A percentile compares a stretch with the other conserved stretches of the same genome.
Evolutionary conservation across 805 yeast species (phyloP).

Genomic region (Grigorovia transvaalensis): DNA sequence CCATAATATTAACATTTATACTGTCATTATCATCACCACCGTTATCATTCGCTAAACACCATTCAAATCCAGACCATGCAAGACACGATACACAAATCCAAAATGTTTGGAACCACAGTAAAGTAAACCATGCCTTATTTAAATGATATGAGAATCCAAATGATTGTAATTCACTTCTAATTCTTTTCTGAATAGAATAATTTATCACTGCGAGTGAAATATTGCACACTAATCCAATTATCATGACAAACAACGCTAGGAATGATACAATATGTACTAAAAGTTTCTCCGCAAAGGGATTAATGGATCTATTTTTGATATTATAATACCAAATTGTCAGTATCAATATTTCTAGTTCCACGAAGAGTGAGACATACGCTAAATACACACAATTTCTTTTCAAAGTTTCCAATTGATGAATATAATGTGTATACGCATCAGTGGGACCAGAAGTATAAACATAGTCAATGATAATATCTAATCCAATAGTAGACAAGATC

Average conservation of each 20-base stretch:
- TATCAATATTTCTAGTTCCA: conserved; percentile 8
- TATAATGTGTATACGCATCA: conserved; percentile 3
- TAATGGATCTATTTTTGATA: conserved; percentile 18
- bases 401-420: conserved; percentile 4
- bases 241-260: conserved; percentile 14
- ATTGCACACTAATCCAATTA: conserved; percentile 13
- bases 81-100: conserved; percentile 16
- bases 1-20: conserved; percentile 1
- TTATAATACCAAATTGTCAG: conserved; percentile 20
- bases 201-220: conserved; percentile 13
- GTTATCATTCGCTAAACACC: conserved; percentile 21
- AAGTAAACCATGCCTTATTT: conserved; percentile 19
- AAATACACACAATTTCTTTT: conserved; percentile 13
- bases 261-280: conserved; percentile 19
- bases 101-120: conserved; percentile 15
- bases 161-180: conserved; percentile 15
- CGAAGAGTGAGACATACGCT: conserved; percentile 9
- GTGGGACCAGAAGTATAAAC: conserved; percentile 15
- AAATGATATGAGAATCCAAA: conserved; percentile 23
- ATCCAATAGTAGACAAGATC: conserved; percentile 15
- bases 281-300: conserved; percentile 13
- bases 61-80: conserved; percentile 28
- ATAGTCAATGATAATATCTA: conserved; percentile 22
- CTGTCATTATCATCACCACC: neutral
- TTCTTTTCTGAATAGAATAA: conserved; percentile 12